These are phyloP conservation scores for thale cress (Arabidopsis thaliana) DNA, from an alignment of 345 rosid genomes.

Conservation along the genomic window DNA sequence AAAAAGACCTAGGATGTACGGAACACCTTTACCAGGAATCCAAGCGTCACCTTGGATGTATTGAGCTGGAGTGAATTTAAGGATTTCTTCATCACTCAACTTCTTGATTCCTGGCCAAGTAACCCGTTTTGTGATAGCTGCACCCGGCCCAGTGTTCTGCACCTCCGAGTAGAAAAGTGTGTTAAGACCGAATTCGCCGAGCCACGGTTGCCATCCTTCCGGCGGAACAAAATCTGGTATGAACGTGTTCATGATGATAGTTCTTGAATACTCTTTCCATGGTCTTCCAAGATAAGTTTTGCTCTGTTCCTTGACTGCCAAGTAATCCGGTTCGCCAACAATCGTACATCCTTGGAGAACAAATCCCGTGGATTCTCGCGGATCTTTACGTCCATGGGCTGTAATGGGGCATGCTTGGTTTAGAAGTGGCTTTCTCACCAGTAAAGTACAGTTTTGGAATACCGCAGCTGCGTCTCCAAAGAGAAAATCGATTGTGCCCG, in stretches of 20 bases:
- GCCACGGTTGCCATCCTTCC: slow-evolving; percentile 77
- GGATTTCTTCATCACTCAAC: slow-evolving; percentile 43
- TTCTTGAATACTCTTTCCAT: slow-evolving; percentile 60
- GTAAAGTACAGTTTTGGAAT: slow-evolving; percentile 72
- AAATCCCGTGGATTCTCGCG: slow-evolving; percentile 53
- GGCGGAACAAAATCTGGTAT: slow-evolving; percentile 64
- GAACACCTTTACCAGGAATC: slow-evolving; percentile 59
- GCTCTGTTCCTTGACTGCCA: slow-evolving; percentile 42
- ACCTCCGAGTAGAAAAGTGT: slow-evolving; percentile 69
- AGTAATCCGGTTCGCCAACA: slow-evolving; percentile 50
- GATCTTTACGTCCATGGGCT: slow-evolving; percentile 62
- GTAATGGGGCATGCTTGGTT: slow-evolving; percentile 64
- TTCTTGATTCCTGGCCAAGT: slow-evolving; percentile 69
- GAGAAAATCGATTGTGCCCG: slow-evolving; percentile 83
- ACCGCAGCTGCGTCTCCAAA: slow-evolving; percentile 70
- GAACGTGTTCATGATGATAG: slow-evolving; percentile 68
- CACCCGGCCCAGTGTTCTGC: slow-evolving; percentile 72
- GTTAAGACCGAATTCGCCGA: slow-evolving; percentile 49
- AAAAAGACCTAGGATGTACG: slow-evolving; percentile 51
- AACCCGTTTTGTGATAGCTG: slow-evolving; percentile 49
- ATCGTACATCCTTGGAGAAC: slow-evolving; percentile 79
- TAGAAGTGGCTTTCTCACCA: slow-evolving; percentile 57
- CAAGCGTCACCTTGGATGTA: slow-evolving; percentile 57
- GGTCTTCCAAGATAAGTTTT: slow-evolving; percentile 77
- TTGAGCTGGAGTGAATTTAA: slow-evolving; percentile 47